A percentile compares a stretch with the other conserved stretches of the same genome.
Conservation (phyloP, 169 alveolate species). For the Cryptosporidium viatorum region DNA sequence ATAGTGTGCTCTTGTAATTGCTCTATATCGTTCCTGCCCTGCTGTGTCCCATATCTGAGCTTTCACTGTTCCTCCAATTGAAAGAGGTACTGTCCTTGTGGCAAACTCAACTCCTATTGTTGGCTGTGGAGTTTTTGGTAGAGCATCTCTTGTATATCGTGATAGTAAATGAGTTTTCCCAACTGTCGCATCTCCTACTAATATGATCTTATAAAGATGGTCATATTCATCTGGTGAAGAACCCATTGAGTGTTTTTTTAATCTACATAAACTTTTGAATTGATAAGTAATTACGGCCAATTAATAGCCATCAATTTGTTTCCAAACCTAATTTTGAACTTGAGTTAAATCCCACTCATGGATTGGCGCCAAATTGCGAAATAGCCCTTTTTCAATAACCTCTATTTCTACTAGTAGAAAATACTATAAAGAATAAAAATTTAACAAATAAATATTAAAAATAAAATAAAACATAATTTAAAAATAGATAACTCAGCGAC, state of each 20-base stretch:
- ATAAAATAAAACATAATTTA: not conserved
- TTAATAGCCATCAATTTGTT: not conserved
- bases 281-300: not conserved
- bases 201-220: slow-evolving; percentile 89
- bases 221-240: slow-evolving; percentile 85
- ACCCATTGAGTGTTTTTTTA: slow-evolving; percentile 22
- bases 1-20: slow-evolving; percentile 93
- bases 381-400: not conserved
- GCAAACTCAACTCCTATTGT: slow-evolving; percentile 99
- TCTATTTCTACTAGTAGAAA: not conserved
- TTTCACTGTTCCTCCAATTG: slow-evolving; percentile 95
- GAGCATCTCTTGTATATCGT: slow-evolving; percentile 94
- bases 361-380: not conserved
- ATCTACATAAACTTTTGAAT: slow-evolving; percentile 11
- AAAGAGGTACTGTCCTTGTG: slow-evolving; percentile 95
- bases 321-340: not conserved
- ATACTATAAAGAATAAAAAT: not conserved
- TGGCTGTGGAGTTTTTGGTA: slow-evolving; percentile 95
- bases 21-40: slow-evolving; percentile 94
- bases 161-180: slow-evolving; percentile 95
- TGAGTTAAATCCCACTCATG: not conserved
- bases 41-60: slow-evolving; percentile 96
- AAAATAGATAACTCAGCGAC: not conserved
- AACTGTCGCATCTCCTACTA: slow-evolving; percentile 97
- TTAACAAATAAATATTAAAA: not conserved